These are phyloP conservation scores for Lepiota brunneoincarnata DNA, from an alignment of 768 basidiomycete genomes.

Conservation along the genomic window DNA sequence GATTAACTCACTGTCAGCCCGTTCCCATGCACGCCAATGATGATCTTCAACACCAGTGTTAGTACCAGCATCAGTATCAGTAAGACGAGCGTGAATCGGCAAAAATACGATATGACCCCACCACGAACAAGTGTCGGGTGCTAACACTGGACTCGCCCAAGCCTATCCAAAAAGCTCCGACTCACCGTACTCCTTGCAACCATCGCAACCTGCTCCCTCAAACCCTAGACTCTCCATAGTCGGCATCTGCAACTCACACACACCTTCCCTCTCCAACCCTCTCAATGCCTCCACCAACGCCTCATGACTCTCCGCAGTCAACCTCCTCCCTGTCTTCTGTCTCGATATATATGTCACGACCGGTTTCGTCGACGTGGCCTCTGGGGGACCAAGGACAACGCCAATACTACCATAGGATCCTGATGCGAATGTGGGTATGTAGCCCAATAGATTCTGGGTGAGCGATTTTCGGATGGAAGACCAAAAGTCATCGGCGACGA, in stretches of 20 bases:
- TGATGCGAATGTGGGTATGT: constrained; percentile 20
- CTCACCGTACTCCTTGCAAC: constrained; percentile 22
- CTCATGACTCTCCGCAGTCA: constrained; percentile 20
- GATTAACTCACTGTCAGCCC: constrained; percentile 43
- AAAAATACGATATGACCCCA: no score
- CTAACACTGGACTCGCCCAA: neutral
- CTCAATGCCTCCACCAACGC: constrained; percentile 20
- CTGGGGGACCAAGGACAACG: constrained; percentile 13
- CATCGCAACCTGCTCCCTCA: constrained; percentile 20
- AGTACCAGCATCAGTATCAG: neutral
- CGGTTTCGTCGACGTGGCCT: constrained; percentile 17
- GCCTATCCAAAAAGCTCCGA: neutral
- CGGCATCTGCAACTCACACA: constrained; percentile 20
- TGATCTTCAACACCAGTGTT: constrained; percentile 15
- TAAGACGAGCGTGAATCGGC: neutral
- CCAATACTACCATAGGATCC: constrained; percentile 9
- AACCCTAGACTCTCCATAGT: constrained; percentile 20
- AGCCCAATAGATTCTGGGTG: constrained; percentile 29
- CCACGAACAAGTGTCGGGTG: no score
- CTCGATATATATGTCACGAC: constrained; percentile 59
- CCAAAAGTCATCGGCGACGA: constrained; percentile 29
- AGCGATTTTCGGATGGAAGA: constrained; percentile 29
- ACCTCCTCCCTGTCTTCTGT: constrained; percentile 33
- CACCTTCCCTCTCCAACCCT: constrained; percentile 18
- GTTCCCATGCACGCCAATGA: constrained; percentile 50